Evolutionary conservation across 495 filamentous ascomycete species (phyloP).

Genomic region (Lasiosphaeria miniovina): DNA sequence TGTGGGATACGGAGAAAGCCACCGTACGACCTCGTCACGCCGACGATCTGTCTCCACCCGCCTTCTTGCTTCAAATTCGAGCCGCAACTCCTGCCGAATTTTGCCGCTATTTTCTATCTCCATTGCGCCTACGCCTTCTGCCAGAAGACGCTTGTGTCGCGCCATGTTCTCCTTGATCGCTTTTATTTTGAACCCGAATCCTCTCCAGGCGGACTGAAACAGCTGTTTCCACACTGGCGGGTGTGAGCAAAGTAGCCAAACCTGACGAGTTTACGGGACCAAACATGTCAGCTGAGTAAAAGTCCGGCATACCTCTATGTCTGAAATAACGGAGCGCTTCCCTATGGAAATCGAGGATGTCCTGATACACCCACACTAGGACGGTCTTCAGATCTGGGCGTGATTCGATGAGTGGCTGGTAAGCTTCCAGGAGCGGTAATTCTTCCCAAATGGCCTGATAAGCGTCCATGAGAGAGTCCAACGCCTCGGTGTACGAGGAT

Average conservation of each 20-base stretch:
- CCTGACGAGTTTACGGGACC: too few relatives aligned
- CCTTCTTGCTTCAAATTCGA: too few relatives aligned
- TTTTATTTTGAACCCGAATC: constrained; percentile 25
- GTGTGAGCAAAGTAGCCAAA: too few relatives aligned
- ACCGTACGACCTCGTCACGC: too few relatives aligned
- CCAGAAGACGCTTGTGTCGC: constrained; percentile 24
- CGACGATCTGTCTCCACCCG: too few relatives aligned
- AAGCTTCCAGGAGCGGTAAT: not conserved
- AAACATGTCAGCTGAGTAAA: too few relatives aligned
- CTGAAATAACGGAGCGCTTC: not conserved
- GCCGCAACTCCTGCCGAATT: too few relatives aligned
- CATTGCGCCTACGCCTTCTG: too few relatives aligned
- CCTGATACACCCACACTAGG: not conserved
- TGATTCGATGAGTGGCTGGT: not conserved
- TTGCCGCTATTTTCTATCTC: too few relatives aligned
- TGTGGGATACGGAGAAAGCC: too few relatives aligned
- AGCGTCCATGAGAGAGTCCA: not conserved
- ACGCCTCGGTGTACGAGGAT: not conserved
- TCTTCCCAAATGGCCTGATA: not conserved
- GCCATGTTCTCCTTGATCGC: constrained; percentile 33
- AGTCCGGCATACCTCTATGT: too few relatives aligned
- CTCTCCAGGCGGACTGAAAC: constrained; percentile 36
- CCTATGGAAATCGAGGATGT: not conserved
- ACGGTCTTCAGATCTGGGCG: not conserved
- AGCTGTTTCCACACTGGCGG: constrained; percentile 31